Base-by-base conservation (phyloP, 2,329 filamentous ascomycete species). In the Sarocladiaceae sp. region DNA sequence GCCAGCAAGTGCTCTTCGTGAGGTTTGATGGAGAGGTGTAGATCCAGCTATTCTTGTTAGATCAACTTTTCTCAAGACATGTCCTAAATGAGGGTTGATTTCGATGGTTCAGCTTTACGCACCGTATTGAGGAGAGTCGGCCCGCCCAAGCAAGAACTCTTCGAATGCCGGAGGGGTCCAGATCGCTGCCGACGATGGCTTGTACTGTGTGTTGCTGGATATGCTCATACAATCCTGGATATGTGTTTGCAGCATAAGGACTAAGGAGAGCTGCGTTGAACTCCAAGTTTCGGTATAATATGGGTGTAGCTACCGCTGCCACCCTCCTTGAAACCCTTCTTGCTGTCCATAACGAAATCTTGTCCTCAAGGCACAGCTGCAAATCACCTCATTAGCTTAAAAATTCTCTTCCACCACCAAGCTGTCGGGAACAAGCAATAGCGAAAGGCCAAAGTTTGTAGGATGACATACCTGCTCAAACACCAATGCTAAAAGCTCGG, bases 401-500 rank as follows among this genome's bases (percentile, higher is more conserved):
- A 15, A 33, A 6, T 5, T 48, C 44, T 31, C 13, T 8, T 29
- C n/a, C 35, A 37, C 18, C 35, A 37, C n/a, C n/a, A n/a, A n/a
- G n/a, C n/a, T n/a, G n/a, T n/a, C n/a, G n/a, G n/a, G n/a, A n/a
- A n/a, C n/a, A n/a, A n/a, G n/a, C n/a, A n/a, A n/a, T n/a, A n/a
- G n/a, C n/a, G n/a, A n/a, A n/a, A n/a, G n/a, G n/a, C n/a, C n/a
- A n/a, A n/a, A n/a, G n/a, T 29, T n/a, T 10, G 4, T 15, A 23
- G 15, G 18, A 12, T 22, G 15, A 54, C 58, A 31, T 62, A 75
- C 74, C 60, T 73, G 66, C 57, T 71, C 58, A 23, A 74, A 64
- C 29, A 76, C 67, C 33, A 75, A 60, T 50, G 62, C 57, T n/a
- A 76, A 48, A 15, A 76, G 59, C 60, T 77, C 74, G 4, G 71